Base-by-base conservation (phyloP, 352 stramenopile species). In the Aphanomyces stellatus region DNA sequence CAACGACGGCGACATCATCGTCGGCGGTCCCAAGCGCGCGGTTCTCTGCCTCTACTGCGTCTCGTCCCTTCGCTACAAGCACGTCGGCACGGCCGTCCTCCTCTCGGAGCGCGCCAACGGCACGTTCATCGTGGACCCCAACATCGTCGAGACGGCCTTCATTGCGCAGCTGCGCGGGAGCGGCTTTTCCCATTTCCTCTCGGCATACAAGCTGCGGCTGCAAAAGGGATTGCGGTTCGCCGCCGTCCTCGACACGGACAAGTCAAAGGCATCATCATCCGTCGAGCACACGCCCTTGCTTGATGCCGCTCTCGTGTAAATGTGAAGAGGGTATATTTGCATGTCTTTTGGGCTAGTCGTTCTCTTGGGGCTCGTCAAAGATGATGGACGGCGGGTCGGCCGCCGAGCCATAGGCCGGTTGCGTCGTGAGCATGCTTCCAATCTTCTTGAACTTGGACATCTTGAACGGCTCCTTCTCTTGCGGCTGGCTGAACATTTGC, bases 381-480 rank as follows among this genome's bases (percentile, higher is more conserved):
- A n/a, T n/a, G n/a, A n/a, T n/a, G n/a, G n/a, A n/a, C 2, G 49
- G 30, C 22, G 49, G 2, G 25, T 57, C 30, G 22, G 22, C 22
- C 13, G 49, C 30, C 49, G 49, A 57, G 22, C 49, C 10, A 27
- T 67, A 59, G 24, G 66, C 76, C 8, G 85, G 82, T 41, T 93
- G 85, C 49, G 85, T 91, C 65, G 70, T 81, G 8, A 91, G 53
- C 28, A 83, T 79, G 43, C 77, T 77, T 37, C 78, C 80, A 19
- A 93, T 81, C 30, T 86, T 85, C 68, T 87, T 88, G 70, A 93
- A 93, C 71, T 93, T 93, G 71, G 81, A 84, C 85, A 93, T 90
- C 57, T 93, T 93, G 76, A 93, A 93, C 2, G 80, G 73, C 40
- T 89, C 78, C 19, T 71, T 53, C 48, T 69, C 68, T 25, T 75